A percentile compares a stretch with the other conserved stretches of the same genome.
These are phyloP conservation scores for Colletotrichum tabaci DNA, from an alignment of 2,329 filamentous ascomycete genomes.

Conservation along the genomic window DNA sequence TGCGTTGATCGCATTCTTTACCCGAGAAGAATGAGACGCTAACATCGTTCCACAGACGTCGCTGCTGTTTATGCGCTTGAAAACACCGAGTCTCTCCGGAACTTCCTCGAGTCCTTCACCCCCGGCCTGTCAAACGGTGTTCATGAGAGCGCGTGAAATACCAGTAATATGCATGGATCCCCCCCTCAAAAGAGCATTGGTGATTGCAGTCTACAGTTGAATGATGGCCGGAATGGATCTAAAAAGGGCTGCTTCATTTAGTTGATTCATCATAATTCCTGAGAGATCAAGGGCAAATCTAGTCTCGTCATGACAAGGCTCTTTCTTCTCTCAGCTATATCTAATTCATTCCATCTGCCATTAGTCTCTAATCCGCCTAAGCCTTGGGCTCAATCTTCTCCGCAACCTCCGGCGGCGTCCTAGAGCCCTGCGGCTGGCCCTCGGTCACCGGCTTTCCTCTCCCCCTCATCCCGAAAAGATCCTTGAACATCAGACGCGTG, in stretches of 20 bases:
- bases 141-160: too few relatives aligned
- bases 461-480: constrained; percentile 25
- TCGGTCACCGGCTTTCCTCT: constrained; percentile 5
- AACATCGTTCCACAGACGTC: background rate
- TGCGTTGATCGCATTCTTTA: constrained; percentile 39
- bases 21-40: background rate
- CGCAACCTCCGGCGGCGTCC: constrained; percentile 27
- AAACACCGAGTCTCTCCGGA: background rate
- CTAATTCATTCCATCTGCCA: background rate
- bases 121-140: too few relatives aligned
- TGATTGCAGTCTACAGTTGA: too few relatives aligned
- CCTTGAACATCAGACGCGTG: constrained; percentile 37
- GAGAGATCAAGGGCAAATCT: too few relatives aligned
- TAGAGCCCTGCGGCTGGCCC: constrained; percentile 18
- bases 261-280: too few relatives aligned
- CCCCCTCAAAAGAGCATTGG: too few relatives aligned
- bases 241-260: too few relatives aligned
- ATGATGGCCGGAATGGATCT: too few relatives aligned
- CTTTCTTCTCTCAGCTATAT: too few relatives aligned
- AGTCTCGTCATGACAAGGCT: too few relatives aligned
- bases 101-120: constrained; percentile 6
- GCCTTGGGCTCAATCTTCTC: constrained; percentile 29
- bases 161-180: too few relatives aligned
- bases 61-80: background rate
- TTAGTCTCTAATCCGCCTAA: background rate